A percentile compares a stretch with the other conserved stretches of the same genome.
Evolutionary conservation across 2,329 filamentous ascomycete species (phyloP).

Genomic region (Fusarium anguioides): DNA sequence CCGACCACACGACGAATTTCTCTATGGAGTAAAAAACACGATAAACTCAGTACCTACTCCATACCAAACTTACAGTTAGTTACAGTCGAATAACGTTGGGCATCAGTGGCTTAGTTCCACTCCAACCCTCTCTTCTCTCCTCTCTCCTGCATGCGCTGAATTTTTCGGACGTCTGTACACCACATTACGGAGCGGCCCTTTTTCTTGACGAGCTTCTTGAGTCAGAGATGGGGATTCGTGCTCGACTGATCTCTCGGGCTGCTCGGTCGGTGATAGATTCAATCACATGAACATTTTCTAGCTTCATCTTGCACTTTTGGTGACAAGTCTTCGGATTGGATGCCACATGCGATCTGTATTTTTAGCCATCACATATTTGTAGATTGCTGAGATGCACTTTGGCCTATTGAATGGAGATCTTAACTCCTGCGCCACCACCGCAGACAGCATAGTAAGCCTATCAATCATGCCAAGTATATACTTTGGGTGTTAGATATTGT

Average conservation of each 20-base stretch:
- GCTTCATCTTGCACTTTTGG: conserved; percentile 18
- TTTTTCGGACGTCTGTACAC: conserved; percentile 2
- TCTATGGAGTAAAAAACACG: conserved; percentile 1
- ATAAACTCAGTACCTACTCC: conserved; percentile 7
- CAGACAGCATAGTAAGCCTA: background rate
- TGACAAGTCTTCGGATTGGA: conserved; percentile 36
- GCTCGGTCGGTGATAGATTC: background rate
- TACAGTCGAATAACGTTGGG: conserved; percentile 5
- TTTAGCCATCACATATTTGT: conserved; percentile 6
- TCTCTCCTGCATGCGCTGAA: conserved; percentile 18
- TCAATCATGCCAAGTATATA: background rate
- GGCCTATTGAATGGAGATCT: background rate
- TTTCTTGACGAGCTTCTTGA: background rate
- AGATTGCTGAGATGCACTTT: background rate
- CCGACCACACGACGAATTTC: background rate
- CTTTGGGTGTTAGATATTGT: background rate
- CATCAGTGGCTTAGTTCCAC: conserved; percentile 26
- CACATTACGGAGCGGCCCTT: background rate
- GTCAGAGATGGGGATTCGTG: background rate
- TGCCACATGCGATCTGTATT: conserved; percentile 25
- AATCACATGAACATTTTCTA: conserved; percentile 14
- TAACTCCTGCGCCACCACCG: conserved; percentile 12
- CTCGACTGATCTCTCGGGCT: background rate
- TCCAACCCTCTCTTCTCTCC: conserved; percentile 2
- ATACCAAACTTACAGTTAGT: conserved; percentile 6